Conservation (phyloP, 441 rosid genomes). For the Melastoma candidum region DNA sequence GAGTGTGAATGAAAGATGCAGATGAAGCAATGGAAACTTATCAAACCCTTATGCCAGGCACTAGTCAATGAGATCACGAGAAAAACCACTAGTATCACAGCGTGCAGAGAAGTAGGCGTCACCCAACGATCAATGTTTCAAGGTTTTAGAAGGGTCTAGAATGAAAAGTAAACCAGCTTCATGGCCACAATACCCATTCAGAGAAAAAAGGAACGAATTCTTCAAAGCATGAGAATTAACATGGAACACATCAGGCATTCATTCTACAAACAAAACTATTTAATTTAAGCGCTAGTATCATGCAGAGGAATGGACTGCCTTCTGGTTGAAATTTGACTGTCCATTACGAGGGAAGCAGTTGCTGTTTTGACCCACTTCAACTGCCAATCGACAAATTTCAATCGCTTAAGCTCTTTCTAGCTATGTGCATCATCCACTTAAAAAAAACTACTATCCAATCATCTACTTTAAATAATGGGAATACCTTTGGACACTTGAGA, state of each 20-base stretch:
- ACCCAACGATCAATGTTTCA: slow-evolving; percentile 49
- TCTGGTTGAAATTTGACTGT: slow-evolving; percentile 85
- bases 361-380: slow-evolving; percentile 65
- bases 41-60: slow-evolving; percentile 78
- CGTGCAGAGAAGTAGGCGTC: slow-evolving; percentile 84
- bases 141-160: slow-evolving; percentile 54
- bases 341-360: slow-evolving; percentile 65
- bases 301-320: slow-evolving; percentile 32
- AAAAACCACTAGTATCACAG: slow-evolving; percentile 61
- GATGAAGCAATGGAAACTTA: slow-evolving; percentile 23
- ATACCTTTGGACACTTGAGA: slow-evolving; percentile 76
- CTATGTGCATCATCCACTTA: background rate
- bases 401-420: background rate
- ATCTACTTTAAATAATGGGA: slow-evolving; percentile 11
- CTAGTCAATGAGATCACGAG: slow-evolving; percentile 63
- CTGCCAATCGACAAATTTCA: slow-evolving; percentile 36
- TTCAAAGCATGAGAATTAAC: background rate
- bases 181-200: slow-evolving; percentile 2
- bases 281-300: background rate
- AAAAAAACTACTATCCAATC: background rate
- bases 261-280: background rate
- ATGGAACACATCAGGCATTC: background rate
- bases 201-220: background rate
- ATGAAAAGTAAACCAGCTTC: slow-evolving; percentile 10
- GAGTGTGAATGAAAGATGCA: background rate